Percentiles rank a stretch among this genome's conserved stretches.
phyloP scores from a whole-genome alignment of 257 asterid genomes.

The Capsicum chinense region DNA sequence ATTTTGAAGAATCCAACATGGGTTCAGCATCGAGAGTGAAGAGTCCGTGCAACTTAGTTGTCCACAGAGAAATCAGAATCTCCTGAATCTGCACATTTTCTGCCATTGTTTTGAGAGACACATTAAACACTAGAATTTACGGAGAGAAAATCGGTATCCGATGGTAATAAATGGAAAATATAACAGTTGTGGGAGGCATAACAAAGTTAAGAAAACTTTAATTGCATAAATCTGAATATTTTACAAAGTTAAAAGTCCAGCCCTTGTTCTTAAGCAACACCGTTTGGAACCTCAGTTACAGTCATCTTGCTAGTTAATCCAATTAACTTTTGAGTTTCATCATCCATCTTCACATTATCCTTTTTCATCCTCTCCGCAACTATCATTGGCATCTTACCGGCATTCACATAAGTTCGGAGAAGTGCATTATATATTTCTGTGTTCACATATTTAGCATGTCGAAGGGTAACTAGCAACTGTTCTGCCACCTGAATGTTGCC shows the following conservation, averaged over 20 bases:
- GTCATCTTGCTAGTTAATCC: conserved; percentile 68
- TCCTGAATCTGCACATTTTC: neutral
- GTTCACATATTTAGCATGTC: conserved; percentile 58
- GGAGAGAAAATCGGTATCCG: neutral
- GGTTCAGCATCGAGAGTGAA: no score
- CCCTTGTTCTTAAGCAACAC: conserved; percentile 39
- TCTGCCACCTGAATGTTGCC: conserved; percentile 79
- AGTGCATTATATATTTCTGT: conserved; percentile 69
- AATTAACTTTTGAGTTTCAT: conserved; percentile 62
- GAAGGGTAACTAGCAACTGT: conserved; percentile 57
- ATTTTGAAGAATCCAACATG: no score
- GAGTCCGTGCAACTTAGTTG: no score
- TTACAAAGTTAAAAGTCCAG: neutral
- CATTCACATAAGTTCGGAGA: conserved; percentile 72
- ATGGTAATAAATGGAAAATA: neutral
- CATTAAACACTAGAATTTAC: neutral
- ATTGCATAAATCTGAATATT: neutral
- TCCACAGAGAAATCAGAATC: neutral
- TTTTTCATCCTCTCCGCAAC: conserved; percentile 87
- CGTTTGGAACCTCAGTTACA: conserved; percentile 64
- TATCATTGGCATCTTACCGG: conserved; percentile 76
- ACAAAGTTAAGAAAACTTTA: neutral
- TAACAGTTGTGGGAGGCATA: neutral
- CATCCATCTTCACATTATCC: conserved; percentile 67
- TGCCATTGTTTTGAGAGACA: neutral